These are phyloP conservation scores for Pulicaria dysenterica DNA, from an alignment of 129 eudicot species.

Conservation along the genomic window DNA sequence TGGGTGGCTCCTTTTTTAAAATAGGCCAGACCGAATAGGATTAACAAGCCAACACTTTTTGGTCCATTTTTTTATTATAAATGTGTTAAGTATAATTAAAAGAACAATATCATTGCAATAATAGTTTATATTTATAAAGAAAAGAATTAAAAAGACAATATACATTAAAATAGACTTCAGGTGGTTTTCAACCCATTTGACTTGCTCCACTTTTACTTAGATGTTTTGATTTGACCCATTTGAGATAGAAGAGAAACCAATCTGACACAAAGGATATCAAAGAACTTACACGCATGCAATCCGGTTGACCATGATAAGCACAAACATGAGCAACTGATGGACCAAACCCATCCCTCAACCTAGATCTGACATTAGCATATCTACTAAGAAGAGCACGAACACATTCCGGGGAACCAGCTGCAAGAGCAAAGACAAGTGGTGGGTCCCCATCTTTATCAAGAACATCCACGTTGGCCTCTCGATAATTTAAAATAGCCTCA, in stretches of 20 bases:
- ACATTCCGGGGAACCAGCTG: slow-evolving; percentile 99
- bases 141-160: neutral
- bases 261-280: neutral
- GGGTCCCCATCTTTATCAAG: slow-evolving; percentile 98
- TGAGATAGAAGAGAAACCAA: slow-evolving; percentile 3
- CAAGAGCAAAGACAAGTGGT: slow-evolving; percentile 97
- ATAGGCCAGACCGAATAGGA: no score
- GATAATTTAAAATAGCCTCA: slow-evolving; percentile 71
- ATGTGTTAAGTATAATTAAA: no score
- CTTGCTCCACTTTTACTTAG: neutral
- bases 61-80: no score
- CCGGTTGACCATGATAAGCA: slow-evolving; percentile 99
- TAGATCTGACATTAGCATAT: slow-evolving; percentile 86
- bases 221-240: neutral
- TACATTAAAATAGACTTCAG: neutral
- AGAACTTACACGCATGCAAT: slow-evolving; percentile 95
- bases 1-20: no score
- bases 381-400: slow-evolving; percentile 83
- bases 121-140: neutral
- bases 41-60: no score
- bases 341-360: slow-evolving; percentile 93
- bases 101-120: neutral
- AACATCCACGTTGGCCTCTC: slow-evolving; percentile 86
- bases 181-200: neutral
- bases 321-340: slow-evolving; percentile 98